Conservation (phyloP, 345 rosid genomes). For the Pugionium dolabratum region DNA sequence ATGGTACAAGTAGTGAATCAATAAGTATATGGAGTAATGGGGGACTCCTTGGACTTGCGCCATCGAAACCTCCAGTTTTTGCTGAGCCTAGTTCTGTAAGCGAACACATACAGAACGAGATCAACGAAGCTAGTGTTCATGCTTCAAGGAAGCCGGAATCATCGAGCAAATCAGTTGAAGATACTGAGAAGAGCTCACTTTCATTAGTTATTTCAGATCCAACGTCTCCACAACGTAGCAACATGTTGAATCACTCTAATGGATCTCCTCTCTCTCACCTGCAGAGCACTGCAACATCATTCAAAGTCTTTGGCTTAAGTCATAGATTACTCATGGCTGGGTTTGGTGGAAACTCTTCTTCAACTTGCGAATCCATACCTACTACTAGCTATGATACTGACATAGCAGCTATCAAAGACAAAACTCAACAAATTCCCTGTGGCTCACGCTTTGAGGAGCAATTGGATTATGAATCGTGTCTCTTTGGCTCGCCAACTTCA, state of each 20-base stretch:
- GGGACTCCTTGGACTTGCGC: constrained; percentile 82
- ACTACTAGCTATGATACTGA: constrained; percentile 37
- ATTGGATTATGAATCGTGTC: constrained; percentile 34
- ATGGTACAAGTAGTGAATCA: constrained; percentile 45
- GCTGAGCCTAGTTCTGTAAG: constrained; percentile 46
- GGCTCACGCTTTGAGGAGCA: constrained; percentile 41
- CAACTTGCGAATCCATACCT: constrained; percentile 47
- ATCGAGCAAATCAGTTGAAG: constrained; percentile 37
- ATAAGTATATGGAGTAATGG: constrained; percentile 92
- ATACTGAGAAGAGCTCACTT: constrained; percentile 39
- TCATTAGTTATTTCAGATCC: constrained; percentile 39
- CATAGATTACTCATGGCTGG: constrained; percentile 69
- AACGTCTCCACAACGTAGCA: constrained; percentile 38
- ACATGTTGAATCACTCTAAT: constrained; percentile 30
- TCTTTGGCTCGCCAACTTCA: constrained; percentile 56
- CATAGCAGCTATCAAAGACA: constrained; percentile 39
- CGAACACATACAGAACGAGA: constrained; percentile 37
- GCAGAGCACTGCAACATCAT: constrained; percentile 43
- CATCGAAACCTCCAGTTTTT: constrained; percentile 91
- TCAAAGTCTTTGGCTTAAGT: constrained; percentile 61
- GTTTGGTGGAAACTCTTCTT: constrained; percentile 58
- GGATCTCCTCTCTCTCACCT: constrained; percentile 26
- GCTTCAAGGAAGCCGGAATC: constrained; percentile 43
- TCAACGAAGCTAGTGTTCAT: constrained; percentile 33
- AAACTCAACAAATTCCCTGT: constrained; percentile 30